Base-by-base conservation (phyloP, 1,139 yeast genomes). In the Yamadazyma membranifaciens region DNA sequence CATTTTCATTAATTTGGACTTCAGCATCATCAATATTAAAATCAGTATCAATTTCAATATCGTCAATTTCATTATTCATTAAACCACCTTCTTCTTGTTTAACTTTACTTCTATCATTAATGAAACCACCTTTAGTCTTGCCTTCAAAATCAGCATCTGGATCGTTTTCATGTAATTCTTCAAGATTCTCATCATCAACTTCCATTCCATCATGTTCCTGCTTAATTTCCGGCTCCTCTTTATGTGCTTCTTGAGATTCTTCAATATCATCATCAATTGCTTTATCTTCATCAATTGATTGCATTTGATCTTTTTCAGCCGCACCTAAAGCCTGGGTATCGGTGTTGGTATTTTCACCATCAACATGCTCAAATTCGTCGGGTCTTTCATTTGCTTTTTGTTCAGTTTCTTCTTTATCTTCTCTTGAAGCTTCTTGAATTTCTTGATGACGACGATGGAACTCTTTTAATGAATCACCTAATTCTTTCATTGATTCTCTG, bases 281-380 rank as follows among this genome's bases (percentile, higher is more conserved):
- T 78, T 78, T 83, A 12, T 81, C 83, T 38, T 91, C 96, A 56
- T 91, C 85, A 44, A 89, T 76, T 0, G 81, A 63, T 56, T 87
- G 94, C 31, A 79, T 69, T 55, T 87, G 89, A 38, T 89, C 96
- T 52, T 82, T 78, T 43, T 81, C 79, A 6, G 96, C 96, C 34
- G 94, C 82, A 17, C 98, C 98, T 43, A 92, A 66, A 0, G 98
- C 98, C 62, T 94, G 98, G 0, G 96, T 86, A 42, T 87, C 92
- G 38, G 59, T 60, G 34, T 83, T 81, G 6, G 88, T 77, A 49
- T 81, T 81, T 36, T 85, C 89, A 33, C 95, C 96, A 36, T 87
- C 92, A 42, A 88, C 75, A 58, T 92, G 98, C 60, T 91, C 95
- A 60, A 91, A 87, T 52, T 89, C 96, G 55, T 89, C 96, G 0